Evolutionary conservation across 2,329 filamentous ascomycete genomes (phyloP).

Genomic region (Aspergillus quadricinctus): DNA sequence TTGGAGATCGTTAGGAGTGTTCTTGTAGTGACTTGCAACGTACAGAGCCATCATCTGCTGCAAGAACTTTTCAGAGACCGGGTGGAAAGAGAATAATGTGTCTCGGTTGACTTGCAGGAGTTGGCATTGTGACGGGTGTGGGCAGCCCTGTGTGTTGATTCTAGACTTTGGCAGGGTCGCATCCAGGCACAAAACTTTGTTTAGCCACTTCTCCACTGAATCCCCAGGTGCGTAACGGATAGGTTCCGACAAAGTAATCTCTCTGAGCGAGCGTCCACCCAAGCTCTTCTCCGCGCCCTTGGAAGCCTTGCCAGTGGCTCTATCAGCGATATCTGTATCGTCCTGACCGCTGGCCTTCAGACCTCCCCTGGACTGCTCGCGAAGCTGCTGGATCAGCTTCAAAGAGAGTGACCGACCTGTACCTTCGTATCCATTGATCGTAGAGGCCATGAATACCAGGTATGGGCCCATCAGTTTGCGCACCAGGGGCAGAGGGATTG

Average conservation of each 20-base stretch:
- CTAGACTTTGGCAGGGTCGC: slow-evolving; percentile 79
- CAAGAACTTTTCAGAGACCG: slow-evolving; percentile 92
- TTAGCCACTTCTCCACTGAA: slow-evolving; percentile 92
- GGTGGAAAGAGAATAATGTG: slow-evolving; percentile 96
- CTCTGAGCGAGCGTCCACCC: slow-evolving; percentile 74
- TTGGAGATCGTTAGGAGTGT: slow-evolving; percentile 95
- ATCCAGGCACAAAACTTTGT: slow-evolving; percentile 87
- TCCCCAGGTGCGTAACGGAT: slow-evolving; percentile 93
- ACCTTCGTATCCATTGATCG: slow-evolving; percentile 97
- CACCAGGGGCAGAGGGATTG: slow-evolving; percentile 89
- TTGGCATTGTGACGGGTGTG: slow-evolving; percentile 86
- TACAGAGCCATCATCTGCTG: slow-evolving; percentile 98
- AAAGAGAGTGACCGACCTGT: slow-evolving; percentile 91
- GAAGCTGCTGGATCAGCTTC: slow-evolving; percentile 94
- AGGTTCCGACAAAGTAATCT: slow-evolving; percentile 88
- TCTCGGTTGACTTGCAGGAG: slow-evolving; percentile 93
- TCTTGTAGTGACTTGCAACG: slow-evolving; percentile 96
- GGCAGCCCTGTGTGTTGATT: slow-evolving; percentile 69
- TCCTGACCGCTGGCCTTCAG: slow-evolving; percentile 49
- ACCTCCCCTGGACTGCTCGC: slow-evolving; percentile 77
- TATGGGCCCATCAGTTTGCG: slow-evolving; percentile 95
- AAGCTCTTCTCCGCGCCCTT: slow-evolving; percentile 59
- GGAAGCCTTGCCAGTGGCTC: slow-evolving; percentile 68
- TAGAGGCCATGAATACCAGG: slow-evolving; percentile 97
- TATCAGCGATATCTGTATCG: slow-evolving; percentile 67